Percentiles rank a stretch among this genome's conserved stretches.
phyloP scores from a whole-genome alignment of 352 stramenopile species.

The Phytopythium mirpurense region DNA sequence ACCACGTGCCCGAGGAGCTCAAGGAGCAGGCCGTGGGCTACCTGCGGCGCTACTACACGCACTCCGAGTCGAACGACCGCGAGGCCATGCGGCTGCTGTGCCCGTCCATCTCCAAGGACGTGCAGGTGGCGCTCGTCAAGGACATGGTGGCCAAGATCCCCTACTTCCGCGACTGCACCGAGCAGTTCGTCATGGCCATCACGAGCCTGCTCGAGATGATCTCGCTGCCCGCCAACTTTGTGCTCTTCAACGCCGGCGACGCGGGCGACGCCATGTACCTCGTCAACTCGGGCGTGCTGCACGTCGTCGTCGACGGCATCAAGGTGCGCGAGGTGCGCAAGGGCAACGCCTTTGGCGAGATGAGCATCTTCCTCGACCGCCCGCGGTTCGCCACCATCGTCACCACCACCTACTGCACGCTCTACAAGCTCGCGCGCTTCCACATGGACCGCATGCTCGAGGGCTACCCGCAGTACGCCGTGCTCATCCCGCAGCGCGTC shows the following conservation, averaged over 20 bases:
- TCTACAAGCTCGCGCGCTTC: slow-evolving; percentile 57
- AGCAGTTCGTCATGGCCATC: slow-evolving; percentile 61
- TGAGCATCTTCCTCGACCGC: slow-evolving; percentile 48
- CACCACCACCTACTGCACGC: slow-evolving; percentile 52
- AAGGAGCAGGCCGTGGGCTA: slow-evolving; percentile 52
- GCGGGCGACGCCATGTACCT: slow-evolving; percentile 65
- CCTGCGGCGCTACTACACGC: slow-evolving; percentile 50
- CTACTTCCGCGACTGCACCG: slow-evolving; percentile 52
- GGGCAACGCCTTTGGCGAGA: slow-evolving; percentile 60
- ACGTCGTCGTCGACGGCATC: slow-evolving; percentile 50
- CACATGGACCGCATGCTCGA: slow-evolving; percentile 51
- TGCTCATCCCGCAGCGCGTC: slow-evolving; percentile 31
- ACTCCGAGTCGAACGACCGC: slow-evolving; percentile 63
- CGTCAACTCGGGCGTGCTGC: slow-evolving; percentile 56
- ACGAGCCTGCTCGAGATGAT: slow-evolving; percentile 62
- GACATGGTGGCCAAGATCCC: slow-evolving; percentile 46
- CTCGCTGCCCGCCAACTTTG: slow-evolving; percentile 43
- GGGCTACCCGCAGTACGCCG: slow-evolving; percentile 42
- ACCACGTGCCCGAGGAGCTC: slow-evolving; percentile 43
- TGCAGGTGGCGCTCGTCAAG: slow-evolving; percentile 59
- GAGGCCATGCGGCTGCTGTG: slow-evolving; percentile 55
- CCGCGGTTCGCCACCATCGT: slow-evolving; percentile 49
- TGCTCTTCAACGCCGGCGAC: slow-evolving; percentile 44
- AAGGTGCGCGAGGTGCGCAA: slow-evolving; percentile 60
- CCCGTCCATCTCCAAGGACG: slow-evolving; percentile 57